Conservation (phyloP, 257 asterid genomes). For the Solanum sejunctum region DNA sequence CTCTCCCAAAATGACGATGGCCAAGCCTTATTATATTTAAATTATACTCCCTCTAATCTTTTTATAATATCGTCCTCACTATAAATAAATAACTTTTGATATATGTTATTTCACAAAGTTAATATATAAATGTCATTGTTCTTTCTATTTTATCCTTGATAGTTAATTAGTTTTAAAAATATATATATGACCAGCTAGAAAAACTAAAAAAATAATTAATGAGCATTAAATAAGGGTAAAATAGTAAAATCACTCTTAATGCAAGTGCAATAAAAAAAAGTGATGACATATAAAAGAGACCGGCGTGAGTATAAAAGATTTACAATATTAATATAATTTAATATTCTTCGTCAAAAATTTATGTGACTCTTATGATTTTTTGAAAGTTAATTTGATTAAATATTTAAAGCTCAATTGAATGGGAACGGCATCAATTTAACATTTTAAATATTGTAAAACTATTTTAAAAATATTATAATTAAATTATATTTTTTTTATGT, state of each 20-base stretch:
- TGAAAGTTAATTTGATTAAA: not conserved
- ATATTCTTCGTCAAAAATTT: not conserved
- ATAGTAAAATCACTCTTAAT: too few relatives aligned
- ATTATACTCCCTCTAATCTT: not conserved
- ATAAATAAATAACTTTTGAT: too few relatives aligned
- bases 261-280: too few relatives aligned
- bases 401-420: not conserved
- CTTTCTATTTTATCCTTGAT: too few relatives aligned
- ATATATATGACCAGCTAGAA: too few relatives aligned
- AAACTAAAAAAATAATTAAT: too few relatives aligned
- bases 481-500: not conserved
- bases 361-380: not conserved
- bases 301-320: not conserved
- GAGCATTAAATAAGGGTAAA: too few relatives aligned
- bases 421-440: not conserved
- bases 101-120: too few relatives aligned
- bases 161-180: too few relatives aligned
- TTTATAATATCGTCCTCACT: too few relatives aligned
- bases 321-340: not conserved
- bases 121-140: too few relatives aligned
- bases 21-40: constrained; percentile 1
- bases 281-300: too few relatives aligned
- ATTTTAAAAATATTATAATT: not conserved
- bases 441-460: not conserved
- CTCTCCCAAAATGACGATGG: constrained; percentile 2